Base-by-base conservation (phyloP, 2,329 filamentous ascomycete species). In the Didymella glomerata region DNA sequence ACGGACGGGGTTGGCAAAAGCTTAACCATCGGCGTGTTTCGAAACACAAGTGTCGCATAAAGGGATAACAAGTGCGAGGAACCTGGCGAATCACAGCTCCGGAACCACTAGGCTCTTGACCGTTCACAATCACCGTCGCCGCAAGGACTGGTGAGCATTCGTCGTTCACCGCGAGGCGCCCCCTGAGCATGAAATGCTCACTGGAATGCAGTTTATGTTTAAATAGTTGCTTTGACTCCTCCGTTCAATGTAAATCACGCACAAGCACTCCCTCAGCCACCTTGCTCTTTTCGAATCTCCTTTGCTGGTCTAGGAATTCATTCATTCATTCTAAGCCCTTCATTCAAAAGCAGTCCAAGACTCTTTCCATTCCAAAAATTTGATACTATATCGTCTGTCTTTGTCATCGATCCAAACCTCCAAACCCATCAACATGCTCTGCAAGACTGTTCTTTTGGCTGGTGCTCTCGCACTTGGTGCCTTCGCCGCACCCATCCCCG, bases 401-500 rank as follows among this genome's bases (percentile, higher is more conserved):
- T 41, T 20, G 36, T 27, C 46, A 45, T 22, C 57, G 20, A 10
- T 16, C 22, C 8, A 22, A 20, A n/a, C 16, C 20, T 30, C 7
- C 27, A 30, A 45, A 44, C 24, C 24, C 46, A 62, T 47, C 60
- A 72, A 62, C 30, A 75, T 74, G 72, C 58, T 68, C 49, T 62
- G 67, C 59, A 68, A 70, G 46, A 54, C 57, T 32, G 50, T 70
- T 36, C 49, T 72, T 27, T 48, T 73, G 18, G 62, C 67, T 22
- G 53, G 68, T 50, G 65, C 70, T 32, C 60, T 74, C 38, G 66
- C 68, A 53, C 77, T 90, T 65, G 71, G 76, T 63, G 60, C 76
- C 50, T 51, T 69, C 18, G 62, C 68, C 28, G 63, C 65, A 41
- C 66, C 69, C 32, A 50, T 69, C 16, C 59, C 54, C 27, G 48